These are phyloP conservation scores for Xylariaceae sp. DNA, from an alignment of 2,329 filamentous ascomycete species.

Conservation along the genomic window DNA sequence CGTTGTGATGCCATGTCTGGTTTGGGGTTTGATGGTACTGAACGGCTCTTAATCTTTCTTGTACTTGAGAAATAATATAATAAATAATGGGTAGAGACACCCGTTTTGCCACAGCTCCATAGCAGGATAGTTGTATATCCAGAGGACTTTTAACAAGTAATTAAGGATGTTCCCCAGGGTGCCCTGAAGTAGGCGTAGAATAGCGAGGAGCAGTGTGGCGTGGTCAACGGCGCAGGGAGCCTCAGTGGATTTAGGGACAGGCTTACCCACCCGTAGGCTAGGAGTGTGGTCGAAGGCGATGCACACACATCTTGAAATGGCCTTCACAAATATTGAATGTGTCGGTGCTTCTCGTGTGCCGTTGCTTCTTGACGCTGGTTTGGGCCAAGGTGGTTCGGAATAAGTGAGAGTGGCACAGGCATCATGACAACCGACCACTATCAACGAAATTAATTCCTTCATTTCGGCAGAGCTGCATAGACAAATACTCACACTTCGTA, in stretches of 20 bases:
- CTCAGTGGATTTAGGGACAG: too few species aligned
- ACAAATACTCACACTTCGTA: slow-evolving; percentile 16
- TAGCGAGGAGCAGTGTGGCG: background rate
- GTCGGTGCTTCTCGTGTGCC: slow-evolving; percentile 15
- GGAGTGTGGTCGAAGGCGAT: slow-evolving; percentile 23
- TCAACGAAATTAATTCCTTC: background rate
- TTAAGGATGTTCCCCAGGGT: too few species aligned
- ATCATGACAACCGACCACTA: slow-evolving; percentile 14
- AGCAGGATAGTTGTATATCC: too few species aligned
- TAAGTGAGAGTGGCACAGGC: slow-evolving; percentile 14
- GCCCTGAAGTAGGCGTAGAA: background rate
- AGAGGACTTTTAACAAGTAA: too few species aligned
- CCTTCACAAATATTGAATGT: slow-evolving; percentile 27
- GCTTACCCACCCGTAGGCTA: slow-evolving; percentile 20
- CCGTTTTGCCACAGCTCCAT: too few species aligned
- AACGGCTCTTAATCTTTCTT: too few species aligned
- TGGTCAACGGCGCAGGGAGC: too few species aligned
- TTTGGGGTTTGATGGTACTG: too few species aligned
- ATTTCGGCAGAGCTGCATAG: background rate
- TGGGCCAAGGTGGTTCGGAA: slow-evolving; percentile 17
- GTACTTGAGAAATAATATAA: too few species aligned
- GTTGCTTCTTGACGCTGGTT: slow-evolving; percentile 2
- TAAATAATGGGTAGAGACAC: too few species aligned
- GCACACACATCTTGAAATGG: slow-evolving; percentile 25
- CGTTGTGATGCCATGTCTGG: too few species aligned